These are phyloP conservation scores for Daldinia caldariorum DNA, from an alignment of 495 filamentous ascomycete genomes.

Conservation along the genomic window DNA sequence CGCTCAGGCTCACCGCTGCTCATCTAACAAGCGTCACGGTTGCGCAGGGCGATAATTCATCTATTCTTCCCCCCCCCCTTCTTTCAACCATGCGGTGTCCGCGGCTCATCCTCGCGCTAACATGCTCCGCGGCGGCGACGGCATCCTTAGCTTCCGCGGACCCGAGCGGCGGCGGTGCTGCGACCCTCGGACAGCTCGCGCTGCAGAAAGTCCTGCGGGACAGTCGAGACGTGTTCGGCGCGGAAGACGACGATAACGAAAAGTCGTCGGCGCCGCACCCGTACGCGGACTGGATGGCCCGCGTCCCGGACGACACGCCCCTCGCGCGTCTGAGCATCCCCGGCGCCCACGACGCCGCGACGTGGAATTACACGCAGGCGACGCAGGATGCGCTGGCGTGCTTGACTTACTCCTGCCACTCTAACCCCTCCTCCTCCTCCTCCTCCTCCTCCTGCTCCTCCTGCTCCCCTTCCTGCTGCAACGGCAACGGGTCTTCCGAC, in stretches of 20 bases:
- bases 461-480: background rate
- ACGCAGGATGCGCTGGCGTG: background rate
- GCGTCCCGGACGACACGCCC: background rate
- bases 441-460: too few species aligned
- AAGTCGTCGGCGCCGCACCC: background rate
- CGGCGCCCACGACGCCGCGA: background rate
- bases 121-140: background rate
- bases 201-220: constrained; percentile 62
- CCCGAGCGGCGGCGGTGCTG: background rate
- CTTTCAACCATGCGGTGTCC: background rate
- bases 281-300: constrained; percentile 51
- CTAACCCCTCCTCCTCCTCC: too few species aligned
- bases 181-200: constrained; percentile 59
- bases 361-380: background rate
- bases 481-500: background rate
- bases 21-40: too few species aligned
- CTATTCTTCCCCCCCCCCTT: too few species aligned
- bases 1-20: too few species aligned
- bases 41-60: too few species aligned
- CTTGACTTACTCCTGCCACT: background rate
- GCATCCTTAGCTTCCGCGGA: background rate
- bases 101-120: background rate
- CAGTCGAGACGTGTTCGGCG: constrained; percentile 60
- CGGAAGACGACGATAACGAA: constrained; percentile 31
- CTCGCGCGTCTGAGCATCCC: background rate